Percentiles rank a stretch among this genome's conserved stretches.
These are phyloP conservation scores for Phialemonium atrogriseum DNA, from an alignment of 2,329 filamentous ascomycete genomes.

Conservation along the genomic window DNA sequence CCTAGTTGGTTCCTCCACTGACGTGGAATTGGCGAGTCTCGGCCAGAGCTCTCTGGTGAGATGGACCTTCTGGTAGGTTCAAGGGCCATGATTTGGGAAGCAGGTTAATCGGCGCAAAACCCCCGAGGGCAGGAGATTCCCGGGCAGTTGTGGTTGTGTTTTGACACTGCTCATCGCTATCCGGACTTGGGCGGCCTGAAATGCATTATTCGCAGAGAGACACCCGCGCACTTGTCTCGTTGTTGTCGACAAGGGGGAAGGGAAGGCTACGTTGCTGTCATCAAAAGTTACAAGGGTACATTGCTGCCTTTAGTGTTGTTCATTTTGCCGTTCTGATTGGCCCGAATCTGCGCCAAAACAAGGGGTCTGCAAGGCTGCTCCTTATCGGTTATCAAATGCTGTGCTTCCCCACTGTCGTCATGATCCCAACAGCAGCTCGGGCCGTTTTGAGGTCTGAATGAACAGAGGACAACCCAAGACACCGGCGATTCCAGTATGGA, in stretches of 20 bases:
- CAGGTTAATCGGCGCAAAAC: conserved; percentile 1
- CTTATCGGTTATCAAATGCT: conserved; percentile 1
- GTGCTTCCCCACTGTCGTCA: background rate
- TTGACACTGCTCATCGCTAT: conserved; percentile 14
- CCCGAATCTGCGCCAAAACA: background rate
- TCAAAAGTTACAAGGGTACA: conserved; percentile 2
- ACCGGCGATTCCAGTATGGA: too few species aligned
- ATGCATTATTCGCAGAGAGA: background rate
- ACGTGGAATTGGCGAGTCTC: conserved; percentile 65
- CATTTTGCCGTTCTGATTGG: background rate
- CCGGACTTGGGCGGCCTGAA: conserved; percentile 1
- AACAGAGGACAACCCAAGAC: too few species aligned
- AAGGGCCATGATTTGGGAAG: conserved; percentile 48
- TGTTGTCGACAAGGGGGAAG: too few species aligned
- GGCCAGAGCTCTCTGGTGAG: conserved; percentile 79
- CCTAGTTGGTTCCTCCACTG: conserved; percentile 72
- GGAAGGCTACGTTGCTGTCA: conserved; percentile 8
- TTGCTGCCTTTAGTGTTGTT: conserved; percentile 1
- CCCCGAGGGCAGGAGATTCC: conserved; percentile 9
- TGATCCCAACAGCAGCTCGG: background rate
- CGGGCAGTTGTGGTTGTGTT: conserved; percentile 7
- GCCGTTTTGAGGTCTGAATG: background rate
- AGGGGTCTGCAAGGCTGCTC: conserved; percentile 1
- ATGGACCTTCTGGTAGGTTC: conserved; percentile 52
- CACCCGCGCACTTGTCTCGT: too few species aligned